Conservation (phyloP, 768 basidiomycete genomes). For the Erythrobasidium yunnanense region DNA sequence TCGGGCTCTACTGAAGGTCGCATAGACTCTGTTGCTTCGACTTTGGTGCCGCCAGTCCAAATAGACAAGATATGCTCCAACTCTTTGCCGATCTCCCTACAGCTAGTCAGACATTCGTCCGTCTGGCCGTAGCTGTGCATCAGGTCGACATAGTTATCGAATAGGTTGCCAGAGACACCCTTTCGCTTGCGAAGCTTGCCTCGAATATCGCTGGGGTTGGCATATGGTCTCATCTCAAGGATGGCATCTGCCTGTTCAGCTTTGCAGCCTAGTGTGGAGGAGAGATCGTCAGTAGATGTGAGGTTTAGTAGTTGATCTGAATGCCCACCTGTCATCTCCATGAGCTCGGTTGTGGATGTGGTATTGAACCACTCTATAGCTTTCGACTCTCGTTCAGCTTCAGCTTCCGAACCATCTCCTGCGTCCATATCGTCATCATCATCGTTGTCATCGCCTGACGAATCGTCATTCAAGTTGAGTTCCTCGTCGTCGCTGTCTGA, state of each 20-base stretch:
- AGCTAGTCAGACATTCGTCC: conserved; percentile 75
- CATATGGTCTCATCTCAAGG: conserved; percentile 66
- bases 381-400: conserved; percentile 39
- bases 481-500: conserved; percentile 9
- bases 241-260: conserved; percentile 69
- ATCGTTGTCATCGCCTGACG: conserved; percentile 8
- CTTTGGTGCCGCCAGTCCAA: conserved; percentile 50
- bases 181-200: conserved; percentile 79
- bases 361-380: conserved; percentile 46
- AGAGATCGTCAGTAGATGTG: neutral
- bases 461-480: conserved; percentile 8
- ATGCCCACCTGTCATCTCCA: conserved; percentile 45
- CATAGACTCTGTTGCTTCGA: conserved; percentile 17
- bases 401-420: conserved; percentile 30
- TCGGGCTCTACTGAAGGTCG: conserved; percentile 27
- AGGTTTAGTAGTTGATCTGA: neutral
- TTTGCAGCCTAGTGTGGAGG: conserved; percentile 49
- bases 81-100: conserved; percentile 69
- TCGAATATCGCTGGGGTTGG: conserved; percentile 62
- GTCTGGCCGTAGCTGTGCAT: conserved; percentile 76
- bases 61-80: conserved; percentile 64
- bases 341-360: conserved; percentile 42
- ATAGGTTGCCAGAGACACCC: conserved; percentile 77
- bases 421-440: conserved; percentile 30
- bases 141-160: conserved; percentile 78